Evolutionary conservation across 345 rosid genomes (phyloP).

Genomic region (Viola odorata): DNA sequence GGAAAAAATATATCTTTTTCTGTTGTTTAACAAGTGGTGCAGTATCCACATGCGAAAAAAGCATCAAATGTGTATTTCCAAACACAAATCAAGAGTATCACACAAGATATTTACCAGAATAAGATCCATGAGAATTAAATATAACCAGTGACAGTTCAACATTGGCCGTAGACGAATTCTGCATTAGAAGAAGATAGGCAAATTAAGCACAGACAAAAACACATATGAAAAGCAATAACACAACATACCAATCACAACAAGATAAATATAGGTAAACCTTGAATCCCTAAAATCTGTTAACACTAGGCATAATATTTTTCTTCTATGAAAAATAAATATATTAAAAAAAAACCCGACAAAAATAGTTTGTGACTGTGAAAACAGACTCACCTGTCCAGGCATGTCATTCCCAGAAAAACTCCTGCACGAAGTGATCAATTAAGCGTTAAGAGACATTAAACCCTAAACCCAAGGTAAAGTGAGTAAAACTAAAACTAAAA

Average conservation of each 20-base stretch:
- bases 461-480: too few species aligned
- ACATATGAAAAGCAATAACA: not conserved
- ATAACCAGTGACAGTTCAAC: conserved; percentile 70
- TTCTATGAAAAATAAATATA: too few species aligned
- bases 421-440: conserved; percentile 35
- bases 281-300: too few species aligned
- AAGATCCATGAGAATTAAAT: conserved; percentile 82
- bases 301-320: too few species aligned
- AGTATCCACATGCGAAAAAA: not conserved
- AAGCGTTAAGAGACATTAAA: not conserved
- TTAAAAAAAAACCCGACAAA: too few species aligned
- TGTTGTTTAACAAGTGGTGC: not conserved
- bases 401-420: conserved; percentile 56
- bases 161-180: conserved; percentile 55
- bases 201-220: not conserved
- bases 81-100: too few species aligned
- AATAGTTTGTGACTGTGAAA: too few species aligned
- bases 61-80: not conserved
- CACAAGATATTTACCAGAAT: conserved; percentile 17
- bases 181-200: conserved; percentile 20
- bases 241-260: not conserved
- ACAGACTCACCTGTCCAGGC: conserved; percentile 59
- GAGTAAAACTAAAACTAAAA: too few species aligned
- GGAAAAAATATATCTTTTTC: too few species aligned
- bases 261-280: not conserved